Evolutionary conservation across 2,329 filamentous ascomycete genomes (phyloP).

Genomic region (Tolypocladium capitatum): DNA sequence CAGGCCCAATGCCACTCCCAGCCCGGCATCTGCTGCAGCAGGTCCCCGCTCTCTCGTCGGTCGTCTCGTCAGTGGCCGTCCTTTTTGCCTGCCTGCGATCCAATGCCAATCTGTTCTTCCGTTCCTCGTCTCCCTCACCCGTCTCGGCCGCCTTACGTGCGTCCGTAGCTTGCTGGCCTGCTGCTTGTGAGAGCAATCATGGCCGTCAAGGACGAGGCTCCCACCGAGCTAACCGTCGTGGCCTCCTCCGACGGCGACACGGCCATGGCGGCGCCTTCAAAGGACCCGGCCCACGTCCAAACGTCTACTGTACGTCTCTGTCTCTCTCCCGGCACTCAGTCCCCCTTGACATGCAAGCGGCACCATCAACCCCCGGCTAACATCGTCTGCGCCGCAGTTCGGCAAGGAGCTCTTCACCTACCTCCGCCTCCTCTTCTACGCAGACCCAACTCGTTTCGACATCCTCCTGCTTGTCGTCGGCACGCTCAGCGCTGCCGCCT

Average conservation of each 20-base stretch:
- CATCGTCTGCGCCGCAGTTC: background rate
- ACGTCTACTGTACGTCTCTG: background rate
- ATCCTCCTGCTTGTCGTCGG: conserved; percentile 27
- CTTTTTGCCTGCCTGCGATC: too few relatives aligned
- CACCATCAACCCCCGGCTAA: background rate
- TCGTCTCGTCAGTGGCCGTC: background rate
- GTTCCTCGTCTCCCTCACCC: background rate
- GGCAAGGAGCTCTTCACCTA: conserved; percentile 13
- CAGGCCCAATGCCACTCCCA: background rate
- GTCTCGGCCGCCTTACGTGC: background rate
- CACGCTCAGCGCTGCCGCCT: conserved; percentile 33
- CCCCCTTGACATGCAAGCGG: background rate
- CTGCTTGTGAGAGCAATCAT: background rate
- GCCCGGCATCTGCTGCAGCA: background rate
- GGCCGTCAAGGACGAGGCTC: background rate
- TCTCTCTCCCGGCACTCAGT: background rate
- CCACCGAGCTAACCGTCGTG: background rate
- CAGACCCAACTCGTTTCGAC: conserved; percentile 29
- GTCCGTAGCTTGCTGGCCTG: background rate
- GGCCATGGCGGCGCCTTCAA: background rate
- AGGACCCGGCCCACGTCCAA: background rate
- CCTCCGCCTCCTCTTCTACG: conserved; percentile 32
- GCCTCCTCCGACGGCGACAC: background rate
- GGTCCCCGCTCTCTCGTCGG: background rate
- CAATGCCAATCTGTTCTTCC: background rate